Percentiles rank a stretch among this genome's conserved stretches.
Conservation (phyloP, 2,329 filamentous ascomycete species). For the Ophiostoma perfectum region DNA sequence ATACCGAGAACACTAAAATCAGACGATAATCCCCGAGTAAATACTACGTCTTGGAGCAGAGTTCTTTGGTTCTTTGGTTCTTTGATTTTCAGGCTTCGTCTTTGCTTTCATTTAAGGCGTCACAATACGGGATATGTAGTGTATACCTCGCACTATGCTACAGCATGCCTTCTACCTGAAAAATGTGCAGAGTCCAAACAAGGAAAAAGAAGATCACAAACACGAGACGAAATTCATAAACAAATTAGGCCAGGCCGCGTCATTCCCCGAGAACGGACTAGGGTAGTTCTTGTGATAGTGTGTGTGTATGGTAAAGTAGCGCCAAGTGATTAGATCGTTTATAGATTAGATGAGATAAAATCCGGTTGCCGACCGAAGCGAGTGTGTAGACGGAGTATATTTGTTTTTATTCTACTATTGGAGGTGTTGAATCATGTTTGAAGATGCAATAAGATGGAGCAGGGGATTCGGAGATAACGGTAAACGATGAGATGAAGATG, state of each 20-base stretch:
- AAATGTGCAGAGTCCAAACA: background rate
- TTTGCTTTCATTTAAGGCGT: background rate
- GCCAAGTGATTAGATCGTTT: conserved; percentile 6
- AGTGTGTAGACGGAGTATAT: background rate
- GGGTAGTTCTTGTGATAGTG: background rate
- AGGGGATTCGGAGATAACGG: too few relatives aligned
- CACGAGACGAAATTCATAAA: background rate
- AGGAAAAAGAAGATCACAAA: background rate
- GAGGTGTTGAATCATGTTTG: too few relatives aligned
- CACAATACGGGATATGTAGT: too few relatives aligned
- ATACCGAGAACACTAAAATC: background rate
- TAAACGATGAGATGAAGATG: too few relatives aligned
- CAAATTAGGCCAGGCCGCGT: conserved; percentile 5
- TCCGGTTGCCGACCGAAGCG: background rate
- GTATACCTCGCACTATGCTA: background rate
- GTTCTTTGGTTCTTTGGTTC: background rate
- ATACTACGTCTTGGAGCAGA: background rate
- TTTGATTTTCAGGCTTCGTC: background rate
- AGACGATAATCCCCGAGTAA: background rate
- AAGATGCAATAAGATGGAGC: too few relatives aligned
- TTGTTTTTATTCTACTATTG: background rate
- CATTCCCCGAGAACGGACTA: conserved; percentile 9
- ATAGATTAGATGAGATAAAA: background rate
- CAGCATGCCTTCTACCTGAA: background rate
- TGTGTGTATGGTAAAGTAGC: background rate